Percentiles rank a stretch among this genome's conserved stretches.
Conservation (phyloP, 2,329 filamentous ascomycete genomes). For the Paracoccidioides brasiliensis region DNA sequence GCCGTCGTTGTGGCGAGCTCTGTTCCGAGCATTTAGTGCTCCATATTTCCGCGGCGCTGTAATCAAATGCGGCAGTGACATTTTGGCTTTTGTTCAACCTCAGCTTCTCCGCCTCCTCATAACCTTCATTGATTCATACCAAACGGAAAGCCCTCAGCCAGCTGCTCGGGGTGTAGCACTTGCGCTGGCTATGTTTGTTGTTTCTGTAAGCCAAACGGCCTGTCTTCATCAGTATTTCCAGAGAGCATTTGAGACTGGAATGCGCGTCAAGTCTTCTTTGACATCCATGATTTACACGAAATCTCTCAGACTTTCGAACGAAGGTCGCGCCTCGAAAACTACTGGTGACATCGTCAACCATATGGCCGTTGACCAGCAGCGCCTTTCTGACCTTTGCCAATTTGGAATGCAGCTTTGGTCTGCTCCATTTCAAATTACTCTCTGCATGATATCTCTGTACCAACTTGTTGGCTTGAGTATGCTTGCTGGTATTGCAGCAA, state of each 20-base stretch:
- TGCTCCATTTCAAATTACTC: slow-evolving; percentile 85
- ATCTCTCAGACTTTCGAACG: slow-evolving; percentile 78
- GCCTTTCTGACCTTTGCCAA: slow-evolving; percentile 85
- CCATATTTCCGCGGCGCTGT: slow-evolving; percentile 70
- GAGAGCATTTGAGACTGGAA: slow-evolving; percentile 82
- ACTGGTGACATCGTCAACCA: slow-evolving; percentile 98
- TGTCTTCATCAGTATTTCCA: slow-evolving; percentile 98
- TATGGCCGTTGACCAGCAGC: slow-evolving; percentile 96
- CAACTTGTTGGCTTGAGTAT: slow-evolving; percentile 90
- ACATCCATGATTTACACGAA: slow-evolving; percentile 89
- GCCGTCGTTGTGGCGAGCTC: slow-evolving; percentile 75
- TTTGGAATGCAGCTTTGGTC: slow-evolving; percentile 95
- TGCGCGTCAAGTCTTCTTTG: slow-evolving; percentile 87
- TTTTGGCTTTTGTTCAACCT: slow-evolving; percentile 77
- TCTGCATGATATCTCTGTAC: slow-evolving; percentile 94
- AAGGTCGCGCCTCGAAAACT: slow-evolving; percentile 75
- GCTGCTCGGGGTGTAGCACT: slow-evolving; percentile 75
- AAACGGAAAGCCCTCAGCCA: slow-evolving; percentile 52
- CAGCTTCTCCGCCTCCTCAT: slow-evolving; percentile 80
- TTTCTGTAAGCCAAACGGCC: slow-evolving; percentile 73
- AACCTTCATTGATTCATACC: slow-evolving; percentile 68
- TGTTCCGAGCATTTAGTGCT: slow-evolving; percentile 72
- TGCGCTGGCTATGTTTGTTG: slow-evolving; percentile 79
- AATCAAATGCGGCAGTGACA: slow-evolving; percentile 82
- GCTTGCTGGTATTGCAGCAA: slow-evolving; percentile 86